Conservation (phyloP, 2,329 filamentous ascomycete species). For the Cladophialophora immunda region DNA sequence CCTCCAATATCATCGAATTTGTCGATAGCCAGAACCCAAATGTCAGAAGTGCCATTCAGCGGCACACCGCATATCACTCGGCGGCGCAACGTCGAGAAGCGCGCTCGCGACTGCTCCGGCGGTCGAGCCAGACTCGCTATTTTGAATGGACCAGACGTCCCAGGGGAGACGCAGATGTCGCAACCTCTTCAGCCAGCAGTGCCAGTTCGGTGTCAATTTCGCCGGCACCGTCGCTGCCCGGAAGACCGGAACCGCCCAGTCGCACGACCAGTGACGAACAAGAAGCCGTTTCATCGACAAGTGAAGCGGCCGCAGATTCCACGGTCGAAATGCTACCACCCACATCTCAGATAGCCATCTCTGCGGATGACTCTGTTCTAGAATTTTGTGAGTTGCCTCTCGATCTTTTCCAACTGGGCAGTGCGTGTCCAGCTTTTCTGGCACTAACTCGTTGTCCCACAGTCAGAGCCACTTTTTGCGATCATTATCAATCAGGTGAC, state of each 20-base stretch:
- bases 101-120: slow-evolving; percentile 32
- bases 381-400: slow-evolving; percentile 32
- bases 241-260: slow-evolving; percentile 14
- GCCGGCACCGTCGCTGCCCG: slow-evolving; percentile 21
- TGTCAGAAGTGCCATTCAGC: slow-evolving; percentile 40
- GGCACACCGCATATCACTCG: slow-evolving; percentile 40
- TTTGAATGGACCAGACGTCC: slow-evolving; percentile 38
- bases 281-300: slow-evolving; percentile 22
- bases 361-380: slow-evolving; percentile 25
- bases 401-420: background rate
- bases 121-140: slow-evolving; percentile 34
- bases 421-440: background rate
- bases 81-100: slow-evolving; percentile 40
- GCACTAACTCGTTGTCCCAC: background rate
- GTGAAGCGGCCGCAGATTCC: slow-evolving; percentile 9
- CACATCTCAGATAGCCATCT: slow-evolving; percentile 5
- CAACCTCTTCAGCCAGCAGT: slow-evolving; percentile 34
- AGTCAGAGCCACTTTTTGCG: slow-evolving; percentile 29
- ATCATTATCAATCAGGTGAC: slow-evolving; percentile 20
- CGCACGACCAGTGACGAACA: slow-evolving; percentile 26
- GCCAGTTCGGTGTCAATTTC: slow-evolving; percentile 33
- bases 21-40: slow-evolving; percentile 40
- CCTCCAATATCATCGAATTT: slow-evolving; percentile 36
- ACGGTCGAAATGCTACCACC: slow-evolving; percentile 7
- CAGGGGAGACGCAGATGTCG: slow-evolving; percentile 14